phyloP scores from a whole-genome alignment of 306 rosid species.

The Luffa aegyptiaca region DNA sequence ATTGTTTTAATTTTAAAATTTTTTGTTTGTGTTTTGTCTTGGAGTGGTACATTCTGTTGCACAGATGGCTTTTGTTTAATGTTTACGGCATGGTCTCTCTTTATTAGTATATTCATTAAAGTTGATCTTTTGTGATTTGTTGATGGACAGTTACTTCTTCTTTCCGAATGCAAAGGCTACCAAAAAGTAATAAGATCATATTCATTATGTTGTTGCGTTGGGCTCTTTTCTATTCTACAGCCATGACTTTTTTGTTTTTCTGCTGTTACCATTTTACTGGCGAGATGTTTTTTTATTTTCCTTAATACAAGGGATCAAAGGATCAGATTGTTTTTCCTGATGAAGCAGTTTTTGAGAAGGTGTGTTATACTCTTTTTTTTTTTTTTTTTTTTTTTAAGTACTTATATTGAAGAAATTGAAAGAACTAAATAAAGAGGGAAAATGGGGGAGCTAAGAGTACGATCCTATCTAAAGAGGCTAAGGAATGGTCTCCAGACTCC shows the following conservation, averaged over 20 bases:
- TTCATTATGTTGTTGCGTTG: not conserved
- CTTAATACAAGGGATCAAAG: constrained; percentile 52
- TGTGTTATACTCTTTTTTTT: constrained; percentile 17
- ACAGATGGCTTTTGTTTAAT: not conserved
- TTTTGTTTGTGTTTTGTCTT: not conserved
- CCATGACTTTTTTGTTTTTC: not conserved
- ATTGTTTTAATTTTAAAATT: not conserved
- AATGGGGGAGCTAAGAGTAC: not conserved
- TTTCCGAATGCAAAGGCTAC: not conserved
- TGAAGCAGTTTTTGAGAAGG: constrained; percentile 94
- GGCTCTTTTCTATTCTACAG: not conserved
- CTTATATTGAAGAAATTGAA: not conserved
- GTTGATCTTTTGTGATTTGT: not conserved
- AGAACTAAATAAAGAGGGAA: not conserved
- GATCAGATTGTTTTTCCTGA: constrained; percentile 91
- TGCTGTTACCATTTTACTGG: constrained; percentile 7
- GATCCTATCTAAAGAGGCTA: not conserved
- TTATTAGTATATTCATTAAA: not conserved
- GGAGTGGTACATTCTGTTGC: not conserved
- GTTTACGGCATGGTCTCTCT: not conserved
- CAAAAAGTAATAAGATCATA: not conserved
- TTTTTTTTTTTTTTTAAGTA: not conserved
- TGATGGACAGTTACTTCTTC: not conserved
- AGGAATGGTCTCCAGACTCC: not conserved
- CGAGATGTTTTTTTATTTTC: constrained; percentile 12